Evolutionary conservation across 2,329 filamentous ascomycete genomes (phyloP).

Genomic region (Fusarium sp.): DNA sequence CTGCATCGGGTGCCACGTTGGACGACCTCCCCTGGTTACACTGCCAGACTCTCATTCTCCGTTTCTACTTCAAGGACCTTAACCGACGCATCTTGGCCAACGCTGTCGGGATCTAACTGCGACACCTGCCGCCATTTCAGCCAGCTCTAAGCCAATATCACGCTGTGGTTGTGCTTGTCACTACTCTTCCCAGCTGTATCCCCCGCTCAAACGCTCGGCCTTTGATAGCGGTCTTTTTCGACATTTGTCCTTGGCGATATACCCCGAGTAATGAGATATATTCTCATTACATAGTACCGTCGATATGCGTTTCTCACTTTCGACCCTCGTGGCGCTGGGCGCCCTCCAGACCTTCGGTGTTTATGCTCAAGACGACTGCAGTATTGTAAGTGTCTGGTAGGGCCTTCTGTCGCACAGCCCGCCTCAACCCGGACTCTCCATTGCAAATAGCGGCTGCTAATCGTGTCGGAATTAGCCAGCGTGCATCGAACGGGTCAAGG

Average conservation of each 20-base stretch:
- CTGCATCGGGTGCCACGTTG: slow-evolving; percentile 42
- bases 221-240: not conserved
- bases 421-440: not conserved
- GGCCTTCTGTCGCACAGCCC: not conserved
- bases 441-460: slow-evolving; percentile 22
- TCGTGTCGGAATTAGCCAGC: slow-evolving; percentile 19
- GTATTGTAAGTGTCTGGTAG: slow-evolving; percentile 51
- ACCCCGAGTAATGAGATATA: slow-evolving; percentile 12
- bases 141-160: slow-evolving; percentile 7
- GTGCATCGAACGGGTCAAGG: slow-evolving; percentile 30
- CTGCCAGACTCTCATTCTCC: slow-evolving; percentile 26
- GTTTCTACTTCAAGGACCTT: slow-evolving; percentile 32
- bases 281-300: slow-evolving; percentile 12
- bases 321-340: slow-evolving; percentile 50
- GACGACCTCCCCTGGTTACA: slow-evolving; percentile 34
- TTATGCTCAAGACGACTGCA: slow-evolving; percentile 44
- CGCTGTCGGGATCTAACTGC: slow-evolving; percentile 18
- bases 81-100: slow-evolving; percentile 12
- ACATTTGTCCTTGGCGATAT: slow-evolving; percentile 5
- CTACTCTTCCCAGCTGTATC: not conserved
- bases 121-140: slow-evolving; percentile 20
- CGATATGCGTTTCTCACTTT: slow-evolving; percentile 50
- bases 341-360: slow-evolving; percentile 47
- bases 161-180: slow-evolving; percentile 5
- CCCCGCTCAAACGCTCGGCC: not conserved